Conservation (phyloP, 208 protist species). For the Acanthamoeba castellanii region DNA sequence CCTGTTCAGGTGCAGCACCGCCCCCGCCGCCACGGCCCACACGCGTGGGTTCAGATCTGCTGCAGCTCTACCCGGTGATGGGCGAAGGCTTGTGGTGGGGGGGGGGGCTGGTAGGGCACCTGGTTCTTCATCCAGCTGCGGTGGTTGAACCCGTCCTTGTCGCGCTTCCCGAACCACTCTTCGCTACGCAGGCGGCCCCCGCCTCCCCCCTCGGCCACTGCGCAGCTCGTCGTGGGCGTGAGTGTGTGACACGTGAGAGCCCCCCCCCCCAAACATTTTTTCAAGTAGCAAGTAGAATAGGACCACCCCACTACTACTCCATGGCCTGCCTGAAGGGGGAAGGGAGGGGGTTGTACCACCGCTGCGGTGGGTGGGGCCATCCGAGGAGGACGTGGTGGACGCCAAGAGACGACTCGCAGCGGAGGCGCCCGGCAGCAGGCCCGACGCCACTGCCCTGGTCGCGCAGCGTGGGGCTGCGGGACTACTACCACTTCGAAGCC, state of each 20-base stretch:
- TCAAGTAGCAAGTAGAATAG: background rate
- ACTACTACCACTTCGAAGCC: no score
- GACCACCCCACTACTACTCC: background rate
- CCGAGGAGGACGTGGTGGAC: background rate
- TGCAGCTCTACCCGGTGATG: no score
- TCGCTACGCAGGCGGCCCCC: background rate
- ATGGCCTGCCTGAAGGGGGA: background rate
- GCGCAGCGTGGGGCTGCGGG: no score
- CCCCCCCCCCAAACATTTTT: no score
- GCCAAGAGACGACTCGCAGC: background rate
- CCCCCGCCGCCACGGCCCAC: no score
- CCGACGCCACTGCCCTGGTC: no score
- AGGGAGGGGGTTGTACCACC: background rate
- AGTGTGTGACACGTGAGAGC: no score
- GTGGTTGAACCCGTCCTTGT: slow-evolving; percentile 40
- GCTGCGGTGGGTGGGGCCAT: background rate
- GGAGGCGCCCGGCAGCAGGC: no score
- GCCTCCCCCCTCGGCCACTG: background rate
- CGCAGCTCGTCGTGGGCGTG: no score
- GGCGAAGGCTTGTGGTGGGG: no score
- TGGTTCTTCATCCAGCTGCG: slow-evolving; percentile 52
- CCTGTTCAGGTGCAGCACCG: background rate
- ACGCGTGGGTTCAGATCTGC: no score
- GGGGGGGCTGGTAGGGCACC: background rate
- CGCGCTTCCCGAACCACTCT: background rate